These are phyloP conservation scores for Fusarium pseudocircinatum DNA, from an alignment of 2,329 filamentous ascomycete species.

Conservation along the genomic window DNA sequence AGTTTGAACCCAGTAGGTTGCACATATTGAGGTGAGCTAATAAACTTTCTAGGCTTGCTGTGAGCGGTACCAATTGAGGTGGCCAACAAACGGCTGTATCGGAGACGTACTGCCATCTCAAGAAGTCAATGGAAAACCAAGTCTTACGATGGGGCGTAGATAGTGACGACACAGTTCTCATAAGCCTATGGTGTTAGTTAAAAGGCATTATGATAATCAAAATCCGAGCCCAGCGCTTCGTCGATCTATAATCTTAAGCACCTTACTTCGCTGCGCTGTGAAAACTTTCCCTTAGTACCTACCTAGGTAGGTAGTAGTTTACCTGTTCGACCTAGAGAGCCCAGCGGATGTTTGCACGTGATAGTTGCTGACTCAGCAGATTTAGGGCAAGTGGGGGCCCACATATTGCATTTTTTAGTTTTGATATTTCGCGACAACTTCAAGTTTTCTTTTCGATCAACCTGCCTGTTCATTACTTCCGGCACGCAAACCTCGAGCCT, in stretches of 20 bases:
- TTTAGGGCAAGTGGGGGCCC: constrained; percentile 54
- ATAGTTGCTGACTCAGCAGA: neutral
- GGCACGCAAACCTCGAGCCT: constrained; percentile 60
- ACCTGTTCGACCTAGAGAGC: neutral
- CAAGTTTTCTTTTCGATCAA: constrained; percentile 15
- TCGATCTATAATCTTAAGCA: neutral
- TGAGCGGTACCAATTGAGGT: constrained; percentile 68
- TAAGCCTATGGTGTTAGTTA: neutral
- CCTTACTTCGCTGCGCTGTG: neutral
- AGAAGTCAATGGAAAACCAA: neutral
- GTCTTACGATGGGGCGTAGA: neutral
- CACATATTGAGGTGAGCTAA: neutral
- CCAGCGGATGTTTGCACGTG: neutral
- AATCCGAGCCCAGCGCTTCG: neutral
- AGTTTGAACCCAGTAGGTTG: constrained; percentile 44
- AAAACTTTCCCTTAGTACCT: neutral
- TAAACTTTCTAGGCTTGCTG: constrained; percentile 59
- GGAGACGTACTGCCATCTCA: neutral
- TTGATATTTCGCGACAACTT: constrained; percentile 2
- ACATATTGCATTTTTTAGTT: constrained; percentile 40
- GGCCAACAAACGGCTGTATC: neutral
- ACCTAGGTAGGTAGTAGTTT: neutral
- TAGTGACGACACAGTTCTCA: neutral
- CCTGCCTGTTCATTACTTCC: constrained; percentile 36
- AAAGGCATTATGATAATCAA: constrained; percentile 1